Conservation (phyloP, 2,329 filamentous ascomycete species). For the Aspergillus novoparasiticus region DNA sequence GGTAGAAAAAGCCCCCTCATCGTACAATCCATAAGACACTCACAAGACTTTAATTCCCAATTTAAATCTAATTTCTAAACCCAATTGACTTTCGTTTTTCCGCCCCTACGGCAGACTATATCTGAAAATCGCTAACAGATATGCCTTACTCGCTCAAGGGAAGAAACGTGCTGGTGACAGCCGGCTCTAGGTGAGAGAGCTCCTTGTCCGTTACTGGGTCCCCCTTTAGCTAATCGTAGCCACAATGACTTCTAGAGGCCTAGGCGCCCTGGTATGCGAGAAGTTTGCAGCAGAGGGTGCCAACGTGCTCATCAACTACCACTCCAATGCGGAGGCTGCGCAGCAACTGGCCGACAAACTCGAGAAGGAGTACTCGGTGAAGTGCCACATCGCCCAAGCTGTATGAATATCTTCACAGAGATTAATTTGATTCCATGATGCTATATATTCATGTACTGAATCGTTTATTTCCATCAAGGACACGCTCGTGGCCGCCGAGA, state of each 20-base stretch:
- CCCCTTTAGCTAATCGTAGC: neutral
- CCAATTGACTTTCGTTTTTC: neutral
- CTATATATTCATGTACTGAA: neutral
- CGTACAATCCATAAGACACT: neutral
- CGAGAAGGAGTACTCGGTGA: slow-evolving; percentile 52
- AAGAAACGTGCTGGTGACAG: slow-evolving; percentile 64
- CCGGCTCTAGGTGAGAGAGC: slow-evolving; percentile 59
- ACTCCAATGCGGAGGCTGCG: slow-evolving; percentile 62
- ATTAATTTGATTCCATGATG: neutral
- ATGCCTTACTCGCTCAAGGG: neutral
- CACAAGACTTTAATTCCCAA: neutral
- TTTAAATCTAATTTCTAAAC: neutral
- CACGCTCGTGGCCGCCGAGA: neutral
- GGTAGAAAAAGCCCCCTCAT: neutral
- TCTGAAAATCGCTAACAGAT: neutral
- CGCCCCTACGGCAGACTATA: neutral
- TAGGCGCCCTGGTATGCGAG: slow-evolving; percentile 69
- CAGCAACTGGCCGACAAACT: slow-evolving; percentile 61
- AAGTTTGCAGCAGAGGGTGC: slow-evolving; percentile 70
- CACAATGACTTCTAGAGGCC: slow-evolving; percentile 56
- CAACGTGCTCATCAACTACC: slow-evolving; percentile 75
- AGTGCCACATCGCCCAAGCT: slow-evolving; percentile 62
- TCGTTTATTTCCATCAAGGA: neutral
- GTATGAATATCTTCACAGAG: slow-evolving; percentile 42
- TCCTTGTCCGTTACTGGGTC: neutral